Conservation (phyloP, 148 eudicot genomes). For the Heliosperma pusillum region DNA sequence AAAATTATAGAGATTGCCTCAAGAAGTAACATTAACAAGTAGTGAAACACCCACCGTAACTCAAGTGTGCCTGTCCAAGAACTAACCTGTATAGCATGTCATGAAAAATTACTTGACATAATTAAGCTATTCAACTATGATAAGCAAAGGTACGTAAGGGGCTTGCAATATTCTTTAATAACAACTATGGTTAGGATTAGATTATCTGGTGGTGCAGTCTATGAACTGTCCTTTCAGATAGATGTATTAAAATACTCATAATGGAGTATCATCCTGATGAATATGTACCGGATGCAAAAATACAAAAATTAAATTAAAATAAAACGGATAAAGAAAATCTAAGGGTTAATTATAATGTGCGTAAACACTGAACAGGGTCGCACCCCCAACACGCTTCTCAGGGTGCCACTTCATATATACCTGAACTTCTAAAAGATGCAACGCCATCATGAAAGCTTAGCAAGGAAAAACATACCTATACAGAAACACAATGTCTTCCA, state of each 20-base stretch:
- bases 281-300: not conserved
- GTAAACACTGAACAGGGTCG: not conserved
- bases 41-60: constrained; percentile 62
- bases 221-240: not conserved
- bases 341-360: no score
- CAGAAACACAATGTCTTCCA: constrained; percentile 85
- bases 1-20: not conserved
- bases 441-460: not conserved
- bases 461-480: constrained; percentile 52
- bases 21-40: constrained; percentile 1
- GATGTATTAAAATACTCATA: not conserved
- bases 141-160: not conserved
- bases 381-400: not conserved
- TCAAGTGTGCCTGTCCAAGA: constrained; percentile 90
- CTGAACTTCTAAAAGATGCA: not conserved
- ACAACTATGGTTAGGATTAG: not conserved
- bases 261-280: not conserved
- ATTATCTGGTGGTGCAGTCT: not conserved
- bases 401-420: not conserved
- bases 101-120: constrained; percentile 10
- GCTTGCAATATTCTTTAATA: not conserved
- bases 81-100: constrained; percentile 52
- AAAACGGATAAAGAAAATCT: not conserved
- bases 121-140: not conserved
- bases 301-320: not conserved